Evolutionary conservation across 1,139 yeast species (phyloP), one percentile per base, ranked within the genome.

Genomic region (Diutina scorzettiae): DNA sequence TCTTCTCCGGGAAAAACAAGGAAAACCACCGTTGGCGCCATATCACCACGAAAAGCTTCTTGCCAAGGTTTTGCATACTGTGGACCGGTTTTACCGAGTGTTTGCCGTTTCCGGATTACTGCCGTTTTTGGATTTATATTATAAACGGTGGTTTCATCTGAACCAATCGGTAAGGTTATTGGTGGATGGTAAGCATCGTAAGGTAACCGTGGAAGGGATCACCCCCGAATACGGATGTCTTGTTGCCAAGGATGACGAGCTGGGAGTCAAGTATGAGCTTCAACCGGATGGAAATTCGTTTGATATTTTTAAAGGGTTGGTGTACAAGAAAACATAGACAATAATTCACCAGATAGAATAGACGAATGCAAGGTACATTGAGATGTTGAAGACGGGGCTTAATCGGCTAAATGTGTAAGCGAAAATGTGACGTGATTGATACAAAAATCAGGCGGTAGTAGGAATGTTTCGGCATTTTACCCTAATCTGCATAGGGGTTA

Each of bases 221-320:
- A 81, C 95, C 0, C 65, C 71, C 2, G 95, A 86, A 43, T 82
- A 79, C 56, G 99, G 98, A 0, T 64, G 89, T 59, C 63, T 93
- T 45, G 62, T 80, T 20, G 98, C 85, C 1, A 77, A 76, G 46
- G 95, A 84, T 50, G 60, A 77, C 6, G 68, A 66, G 40, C 74
- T 77, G 3, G 82, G 85, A 1, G 69, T 66, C 32, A 60, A 57
- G 3, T 78, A 72, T 50, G 82, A 85, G 51, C 63, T 93, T 41
- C 97, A 87, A 57, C 98, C 99, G 0, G 98, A 93, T 57, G 98
- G 98, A 0, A 93, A 93, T 57, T 85, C 96, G 2, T 93, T 93
- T 56, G 98, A 93, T 56, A 89, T 93, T 68, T 82, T 91, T 64
- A 82, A 75, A 52, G 97, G 98, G 0, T 65, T 93, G 48, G 81